phyloP scores from a whole-genome alignment of 2,329 filamentous ascomycete genomes.

The Westerdykella aurantiaca region DNA sequence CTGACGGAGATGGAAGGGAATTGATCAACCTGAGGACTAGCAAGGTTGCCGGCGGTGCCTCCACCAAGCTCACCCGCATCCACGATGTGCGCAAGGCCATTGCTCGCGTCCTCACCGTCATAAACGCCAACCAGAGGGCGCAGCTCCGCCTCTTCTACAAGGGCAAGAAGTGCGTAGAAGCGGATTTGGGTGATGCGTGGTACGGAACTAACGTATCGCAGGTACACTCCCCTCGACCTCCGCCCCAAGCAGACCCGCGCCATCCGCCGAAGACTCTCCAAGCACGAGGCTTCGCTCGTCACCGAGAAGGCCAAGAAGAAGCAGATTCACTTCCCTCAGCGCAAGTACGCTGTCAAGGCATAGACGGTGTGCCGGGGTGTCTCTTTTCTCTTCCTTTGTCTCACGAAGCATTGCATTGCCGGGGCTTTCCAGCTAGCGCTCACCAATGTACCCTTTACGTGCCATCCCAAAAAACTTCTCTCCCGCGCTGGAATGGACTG shows the following conservation, averaged over 20 bases:
- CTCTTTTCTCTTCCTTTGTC: slow-evolving; percentile 33
- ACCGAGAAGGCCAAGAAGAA: slow-evolving; percentile 98
- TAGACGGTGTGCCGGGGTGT: slow-evolving; percentile 31
- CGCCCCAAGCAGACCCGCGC: slow-evolving; percentile 97
- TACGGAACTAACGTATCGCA: slow-evolving; percentile 20
- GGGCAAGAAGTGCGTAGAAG: slow-evolving; percentile 72
- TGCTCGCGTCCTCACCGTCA: slow-evolving; percentile 96
- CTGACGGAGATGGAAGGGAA: slow-evolving; percentile 51
- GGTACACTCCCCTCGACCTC: slow-evolving; percentile 93
- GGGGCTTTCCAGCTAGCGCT: slow-evolving; percentile 35
- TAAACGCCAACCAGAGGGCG: slow-evolving; percentile 98
- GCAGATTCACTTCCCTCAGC: slow-evolving; percentile 90
- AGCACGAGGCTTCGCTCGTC: slow-evolving; percentile 77
- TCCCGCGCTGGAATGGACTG: slow-evolving; percentile 1
- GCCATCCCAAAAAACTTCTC: slow-evolving; percentile 25
- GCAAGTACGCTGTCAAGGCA: slow-evolving; percentile 99
- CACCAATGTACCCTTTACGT: slow-evolving; percentile 37
- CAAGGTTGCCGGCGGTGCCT: slow-evolving; percentile 90
- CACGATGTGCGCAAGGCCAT: slow-evolving; percentile 99
- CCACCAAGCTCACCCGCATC: slow-evolving; percentile 74
- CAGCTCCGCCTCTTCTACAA: slow-evolving; percentile 97
- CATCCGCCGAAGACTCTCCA: slow-evolving; percentile 90
- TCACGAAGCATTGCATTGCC: slow-evolving; percentile 40
- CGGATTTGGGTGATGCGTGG: slow-evolving; percentile 1
- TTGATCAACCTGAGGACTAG: slow-evolving; percentile 94